phyloP scores from a whole-genome alignment of 1,284 basidiomycete genomes.

The Lentinula novae-zelandiae region DNA sequence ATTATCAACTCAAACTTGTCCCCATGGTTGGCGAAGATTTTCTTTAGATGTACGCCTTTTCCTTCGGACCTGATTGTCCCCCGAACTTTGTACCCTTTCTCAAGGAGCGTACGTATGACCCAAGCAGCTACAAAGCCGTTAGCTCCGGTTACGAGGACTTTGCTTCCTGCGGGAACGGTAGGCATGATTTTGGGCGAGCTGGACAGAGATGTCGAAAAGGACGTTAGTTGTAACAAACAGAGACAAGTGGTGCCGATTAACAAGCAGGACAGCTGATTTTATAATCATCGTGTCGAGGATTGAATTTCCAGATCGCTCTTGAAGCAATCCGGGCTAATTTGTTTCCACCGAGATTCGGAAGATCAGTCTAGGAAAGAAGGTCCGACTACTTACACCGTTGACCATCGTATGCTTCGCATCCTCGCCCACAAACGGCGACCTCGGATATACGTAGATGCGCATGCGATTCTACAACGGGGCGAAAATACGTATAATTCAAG shows the following conservation, averaged over 20 bases:
- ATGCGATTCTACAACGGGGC: too few species aligned
- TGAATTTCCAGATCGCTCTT: too few species aligned
- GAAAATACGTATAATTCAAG: too few species aligned
- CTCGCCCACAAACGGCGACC: neutral
- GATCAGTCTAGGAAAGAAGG: too few species aligned
- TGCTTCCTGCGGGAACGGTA: constrained; percentile 22
- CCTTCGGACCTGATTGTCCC: constrained; percentile 36
- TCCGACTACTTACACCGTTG: too few species aligned
- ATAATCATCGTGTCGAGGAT: too few species aligned
- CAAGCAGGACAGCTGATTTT: too few species aligned
- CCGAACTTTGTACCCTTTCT: constrained; percentile 36
- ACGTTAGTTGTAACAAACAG: neutral
- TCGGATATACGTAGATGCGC: neutral
- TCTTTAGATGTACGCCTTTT: constrained; percentile 35
- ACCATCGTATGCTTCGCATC: too few species aligned
- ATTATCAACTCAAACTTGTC: constrained; percentile 37
- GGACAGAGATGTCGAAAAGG: too few species aligned
- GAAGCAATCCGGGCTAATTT: too few species aligned
- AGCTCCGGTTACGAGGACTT: constrained; percentile 37
- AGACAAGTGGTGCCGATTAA: too few species aligned
- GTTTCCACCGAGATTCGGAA: too few species aligned
- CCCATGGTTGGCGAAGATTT: constrained; percentile 36
- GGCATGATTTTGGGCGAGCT: constrained; percentile 19
- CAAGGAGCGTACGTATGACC: constrained; percentile 35
- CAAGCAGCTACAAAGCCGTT: constrained; percentile 36